These are phyloP conservation scores for Fonsecaea multimorphosa DNA, from an alignment of 2,329 filamentous ascomycete genomes.

Conservation along the genomic window DNA sequence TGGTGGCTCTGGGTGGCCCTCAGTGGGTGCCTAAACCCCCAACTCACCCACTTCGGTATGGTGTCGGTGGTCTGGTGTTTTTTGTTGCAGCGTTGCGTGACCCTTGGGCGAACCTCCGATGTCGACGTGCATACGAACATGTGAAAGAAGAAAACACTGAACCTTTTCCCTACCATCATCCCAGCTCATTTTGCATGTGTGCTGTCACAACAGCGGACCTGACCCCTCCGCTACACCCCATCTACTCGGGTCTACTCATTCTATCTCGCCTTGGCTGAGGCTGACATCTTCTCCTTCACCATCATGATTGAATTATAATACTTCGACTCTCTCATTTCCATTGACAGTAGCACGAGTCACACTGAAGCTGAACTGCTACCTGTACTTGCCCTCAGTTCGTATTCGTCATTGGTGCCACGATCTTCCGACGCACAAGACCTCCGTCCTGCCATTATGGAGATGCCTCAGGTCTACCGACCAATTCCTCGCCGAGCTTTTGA, in stretches of 20 bases:
- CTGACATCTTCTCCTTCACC: not conserved
- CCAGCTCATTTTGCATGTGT: slow-evolving; percentile 7
- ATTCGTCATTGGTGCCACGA: not conserved
- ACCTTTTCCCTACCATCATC: slow-evolving; percentile 9
- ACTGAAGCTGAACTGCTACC: not conserved
- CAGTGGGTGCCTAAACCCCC: not conserved
- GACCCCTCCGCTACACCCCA: slow-evolving; percentile 9
- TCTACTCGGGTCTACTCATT: not conserved
- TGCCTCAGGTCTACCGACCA: slow-evolving; percentile 64
- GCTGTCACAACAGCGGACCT: not conserved
- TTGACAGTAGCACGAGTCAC: slow-evolving; percentile 7
- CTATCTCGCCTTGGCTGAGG: not conserved
- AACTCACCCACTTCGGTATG: not conserved
- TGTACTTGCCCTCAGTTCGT: not conserved
- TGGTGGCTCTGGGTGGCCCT: not conserved
- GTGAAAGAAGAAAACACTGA: slow-evolving; percentile 14
- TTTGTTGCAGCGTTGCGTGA: slow-evolving; percentile 3
- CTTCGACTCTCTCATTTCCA: slow-evolving; percentile 4
- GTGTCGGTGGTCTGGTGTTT: not conserved
- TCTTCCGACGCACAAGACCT: not conserved
- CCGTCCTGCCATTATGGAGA: slow-evolving; percentile 35
- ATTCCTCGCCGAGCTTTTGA: slow-evolving; percentile 75
- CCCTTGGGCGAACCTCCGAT: not conserved
- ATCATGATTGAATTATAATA: slow-evolving; percentile 11
- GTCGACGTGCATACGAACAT: slow-evolving; percentile 20